Evolutionary conservation across 805 yeast genomes (phyloP).

Genomic region (Barnettozyma populi): DNA sequence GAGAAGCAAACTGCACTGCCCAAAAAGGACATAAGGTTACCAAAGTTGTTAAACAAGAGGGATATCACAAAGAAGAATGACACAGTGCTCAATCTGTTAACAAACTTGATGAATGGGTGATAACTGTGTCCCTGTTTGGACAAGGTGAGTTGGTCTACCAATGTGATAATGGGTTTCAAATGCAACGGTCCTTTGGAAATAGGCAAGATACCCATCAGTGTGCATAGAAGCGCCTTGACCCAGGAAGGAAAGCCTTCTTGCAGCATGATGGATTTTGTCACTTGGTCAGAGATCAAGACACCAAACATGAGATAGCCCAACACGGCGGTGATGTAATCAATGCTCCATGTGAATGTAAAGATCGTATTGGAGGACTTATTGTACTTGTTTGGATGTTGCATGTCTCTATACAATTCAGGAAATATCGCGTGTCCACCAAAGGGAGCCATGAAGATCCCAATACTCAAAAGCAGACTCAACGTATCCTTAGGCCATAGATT

Average conservation of each 20-base stretch:
- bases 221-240: conserved; percentile 39
- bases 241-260: conserved; percentile 63
- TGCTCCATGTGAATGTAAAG: conserved; percentile 49
- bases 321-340: conserved; percentile 58
- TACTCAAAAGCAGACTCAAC: conserved; percentile 40
- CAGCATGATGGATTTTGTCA: conserved; percentile 67
- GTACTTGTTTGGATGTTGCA: conserved; percentile 66
- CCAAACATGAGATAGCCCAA: conserved; percentile 84
- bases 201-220: conserved; percentile 63
- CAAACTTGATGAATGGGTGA: background rate
- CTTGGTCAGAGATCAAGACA: conserved; percentile 54
- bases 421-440: conserved; percentile 85
- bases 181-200: conserved; percentile 70
- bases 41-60: conserved; percentile 62
- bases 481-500: conserved; percentile 35
- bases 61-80: conserved; percentile 46
- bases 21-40: conserved; percentile 63
- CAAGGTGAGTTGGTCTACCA: conserved; percentile 40
- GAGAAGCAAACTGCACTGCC: conserved; percentile 72
- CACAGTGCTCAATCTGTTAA: conserved; percentile 17
- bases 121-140: background rate
- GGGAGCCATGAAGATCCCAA: conserved; percentile 69
- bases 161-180: conserved; percentile 64
- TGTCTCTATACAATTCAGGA: conserved; percentile 70
- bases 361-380: conserved; percentile 45